These are phyloP conservation scores for Nothopassalora personata DNA, from an alignment of 2,329 filamentous ascomycete genomes.

Conservation along the genomic window DNA sequence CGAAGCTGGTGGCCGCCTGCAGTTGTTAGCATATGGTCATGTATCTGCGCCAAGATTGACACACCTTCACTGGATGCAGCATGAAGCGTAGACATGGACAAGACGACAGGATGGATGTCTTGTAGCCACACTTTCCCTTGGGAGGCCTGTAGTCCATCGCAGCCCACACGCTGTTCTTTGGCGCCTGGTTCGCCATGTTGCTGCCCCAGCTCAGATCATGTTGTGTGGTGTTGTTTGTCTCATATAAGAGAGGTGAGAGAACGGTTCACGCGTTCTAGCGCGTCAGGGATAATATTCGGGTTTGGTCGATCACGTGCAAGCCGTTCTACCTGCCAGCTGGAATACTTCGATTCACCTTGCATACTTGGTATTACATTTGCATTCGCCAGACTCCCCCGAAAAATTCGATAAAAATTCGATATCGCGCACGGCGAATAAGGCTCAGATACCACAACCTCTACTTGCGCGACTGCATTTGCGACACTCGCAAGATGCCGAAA, in stretches of 20 bases:
- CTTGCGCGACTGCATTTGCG: background rate
- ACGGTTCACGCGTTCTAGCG: background rate
- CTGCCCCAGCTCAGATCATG: background rate
- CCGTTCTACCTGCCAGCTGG: no score
- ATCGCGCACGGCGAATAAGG: no score
- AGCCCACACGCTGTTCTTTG: slow-evolving; percentile 44
- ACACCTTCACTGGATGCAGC: slow-evolving; percentile 52
- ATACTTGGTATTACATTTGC: no score
- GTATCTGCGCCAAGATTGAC: no score
- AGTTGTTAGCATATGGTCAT: background rate
- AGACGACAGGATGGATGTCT: slow-evolving; percentile 41
- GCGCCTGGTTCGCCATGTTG: slow-evolving; percentile 25
- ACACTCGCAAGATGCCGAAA: slow-evolving; percentile 29
- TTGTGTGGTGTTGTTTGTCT: background rate
- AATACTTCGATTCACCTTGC: no score
- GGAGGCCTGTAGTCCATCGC: slow-evolving; percentile 49
- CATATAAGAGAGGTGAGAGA: no score
- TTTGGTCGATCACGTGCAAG: no score
- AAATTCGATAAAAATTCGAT: no score
- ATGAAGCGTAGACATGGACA: slow-evolving; percentile 54
- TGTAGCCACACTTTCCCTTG: slow-evolving; percentile 48
- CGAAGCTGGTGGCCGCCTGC: slow-evolving; percentile 46
- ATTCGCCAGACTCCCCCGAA: no score
- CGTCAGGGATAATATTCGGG: background rate
- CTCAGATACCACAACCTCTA: no score